These are phyloP conservation scores for Postia placenta DNA, from an alignment of 768 basidiomycete species.

Conservation along the genomic window DNA sequence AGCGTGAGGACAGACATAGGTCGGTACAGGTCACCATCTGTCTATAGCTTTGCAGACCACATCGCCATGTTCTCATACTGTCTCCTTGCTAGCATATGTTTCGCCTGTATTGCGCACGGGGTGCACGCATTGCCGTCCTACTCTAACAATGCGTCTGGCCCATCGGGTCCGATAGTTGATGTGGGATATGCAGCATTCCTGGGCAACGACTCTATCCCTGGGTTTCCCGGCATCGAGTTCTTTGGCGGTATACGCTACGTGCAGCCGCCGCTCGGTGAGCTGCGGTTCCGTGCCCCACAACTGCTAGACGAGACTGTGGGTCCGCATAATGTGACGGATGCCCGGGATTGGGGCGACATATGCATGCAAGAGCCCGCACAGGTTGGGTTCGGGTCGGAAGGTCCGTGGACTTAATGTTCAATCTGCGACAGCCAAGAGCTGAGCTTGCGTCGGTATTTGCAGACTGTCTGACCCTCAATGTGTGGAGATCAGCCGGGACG, in stretches of 20 bases:
- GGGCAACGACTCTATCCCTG: not conserved
- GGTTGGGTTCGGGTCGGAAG: not conserved
- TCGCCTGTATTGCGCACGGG: no score
- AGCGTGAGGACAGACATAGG: no score
- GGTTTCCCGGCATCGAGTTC: not conserved
- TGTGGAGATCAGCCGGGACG: not conserved
- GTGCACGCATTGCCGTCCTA: no score
- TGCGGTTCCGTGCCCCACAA: not conserved
- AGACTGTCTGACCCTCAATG: not conserved
- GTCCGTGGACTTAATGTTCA: not conserved
- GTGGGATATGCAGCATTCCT: not conserved
- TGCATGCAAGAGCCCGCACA: not conserved
- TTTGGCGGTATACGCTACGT: conserved; percentile 1
- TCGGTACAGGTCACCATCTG: no score
- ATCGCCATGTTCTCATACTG: no score
- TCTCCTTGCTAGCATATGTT: not conserved
- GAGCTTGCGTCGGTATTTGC: not conserved
- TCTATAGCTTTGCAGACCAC: no score
- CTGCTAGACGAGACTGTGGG: not conserved
- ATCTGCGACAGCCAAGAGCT: not conserved
- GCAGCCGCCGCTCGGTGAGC: not conserved
- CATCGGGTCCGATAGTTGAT: not conserved
- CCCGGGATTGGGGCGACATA: not conserved
- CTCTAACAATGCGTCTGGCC: not conserved
- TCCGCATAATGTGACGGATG: not conserved